These are phyloP conservation scores for Morella rubra DNA, from an alignment of 306 rosid species.

Conservation along the genomic window DNA sequence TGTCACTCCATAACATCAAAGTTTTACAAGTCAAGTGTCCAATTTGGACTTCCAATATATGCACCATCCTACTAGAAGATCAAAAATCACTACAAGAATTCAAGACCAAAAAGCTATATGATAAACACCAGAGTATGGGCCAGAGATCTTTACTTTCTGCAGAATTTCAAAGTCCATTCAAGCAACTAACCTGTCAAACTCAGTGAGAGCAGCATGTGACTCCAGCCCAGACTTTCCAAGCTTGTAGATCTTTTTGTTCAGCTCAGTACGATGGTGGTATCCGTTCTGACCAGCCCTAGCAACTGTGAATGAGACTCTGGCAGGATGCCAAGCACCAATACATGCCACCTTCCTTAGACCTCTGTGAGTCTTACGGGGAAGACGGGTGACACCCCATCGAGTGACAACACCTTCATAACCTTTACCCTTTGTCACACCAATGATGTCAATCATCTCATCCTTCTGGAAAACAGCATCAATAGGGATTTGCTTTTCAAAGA, in stretches of 20 bases:
- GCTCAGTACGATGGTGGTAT: conserved; percentile 80
- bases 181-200: conserved; percentile 60
- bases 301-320: conserved; percentile 85
- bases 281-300: conserved; percentile 96
- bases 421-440: conserved; percentile 87
- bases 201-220: conserved; percentile 62
- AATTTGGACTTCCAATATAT: not conserved
- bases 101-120: not conserved
- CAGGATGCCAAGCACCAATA: conserved; percentile 98
- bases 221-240: conserved; percentile 70
- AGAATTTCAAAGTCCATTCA: not conserved
- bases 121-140: not conserved
- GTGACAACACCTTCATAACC: conserved; percentile 93
- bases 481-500: conserved; percentile 86
- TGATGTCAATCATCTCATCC: conserved; percentile 85
- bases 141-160: not conserved
- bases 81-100: not conserved
- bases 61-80: not conserved
- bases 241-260: conserved; percentile 79
- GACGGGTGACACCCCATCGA: conserved; percentile 90
- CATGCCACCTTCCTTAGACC: conserved; percentile 92
- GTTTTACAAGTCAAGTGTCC: not conserved
- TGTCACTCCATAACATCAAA: not conserved
- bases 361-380: conserved; percentile 88
- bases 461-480: conserved; percentile 91